A percentile compares a stretch with the other conserved stretches of the same genome.
Conservation (phyloP, 2,329 filamentous ascomycete genomes). For the Cladosporium oxysporum region DNA sequence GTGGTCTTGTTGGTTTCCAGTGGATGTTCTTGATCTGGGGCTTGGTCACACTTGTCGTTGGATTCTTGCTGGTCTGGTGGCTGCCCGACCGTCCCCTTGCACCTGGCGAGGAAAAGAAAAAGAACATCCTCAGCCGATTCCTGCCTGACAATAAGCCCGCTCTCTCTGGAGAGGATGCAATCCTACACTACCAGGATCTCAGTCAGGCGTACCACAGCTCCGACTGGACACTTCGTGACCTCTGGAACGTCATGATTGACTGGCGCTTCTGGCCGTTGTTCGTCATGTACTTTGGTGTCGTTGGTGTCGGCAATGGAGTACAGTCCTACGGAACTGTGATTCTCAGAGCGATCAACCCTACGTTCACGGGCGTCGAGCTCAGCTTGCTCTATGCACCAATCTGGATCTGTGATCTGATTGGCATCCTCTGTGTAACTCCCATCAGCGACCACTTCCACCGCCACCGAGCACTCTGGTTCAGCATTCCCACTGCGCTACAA, state of each 20-base stretch:
- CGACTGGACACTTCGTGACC: slow-evolving; percentile 71
- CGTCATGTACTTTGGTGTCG: slow-evolving; percentile 93
- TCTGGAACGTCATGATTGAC: slow-evolving; percentile 71
- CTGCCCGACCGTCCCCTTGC: slow-evolving; percentile 78
- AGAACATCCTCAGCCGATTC: slow-evolving; percentile 60
- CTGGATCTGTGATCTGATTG: slow-evolving; percentile 81
- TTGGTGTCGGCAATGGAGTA: slow-evolving; percentile 87
- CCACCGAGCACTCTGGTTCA: slow-evolving; percentile 79
- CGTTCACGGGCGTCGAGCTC: slow-evolving; percentile 71
- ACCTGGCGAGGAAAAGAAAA: slow-evolving; percentile 63
- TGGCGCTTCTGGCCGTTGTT: slow-evolving; percentile 86
- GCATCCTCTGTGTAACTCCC: slow-evolving; percentile 82
- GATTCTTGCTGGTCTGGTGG: slow-evolving; percentile 81
- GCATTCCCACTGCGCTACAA: slow-evolving; percentile 71
- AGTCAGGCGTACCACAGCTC: slow-evolving; percentile 75
- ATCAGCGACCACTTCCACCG: slow-evolving; percentile 84
- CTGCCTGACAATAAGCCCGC: slow-evolving; percentile 70
- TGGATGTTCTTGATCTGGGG: slow-evolving; percentile 95
- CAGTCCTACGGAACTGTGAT: slow-evolving; percentile 88
- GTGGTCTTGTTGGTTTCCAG: slow-evolving; percentile 77
- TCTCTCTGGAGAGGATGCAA: slow-evolving; percentile 73
- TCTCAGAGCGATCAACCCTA: slow-evolving; percentile 74
- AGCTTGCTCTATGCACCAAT: slow-evolving; percentile 87
- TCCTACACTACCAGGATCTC: slow-evolving; percentile 81
- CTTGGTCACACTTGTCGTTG: slow-evolving; percentile 70